Evolutionary conservation across 73 alveolate genomes (phyloP), one percentile per base, ranked within the genome.

Genomic region (Durusdinium trenchii): DNA sequence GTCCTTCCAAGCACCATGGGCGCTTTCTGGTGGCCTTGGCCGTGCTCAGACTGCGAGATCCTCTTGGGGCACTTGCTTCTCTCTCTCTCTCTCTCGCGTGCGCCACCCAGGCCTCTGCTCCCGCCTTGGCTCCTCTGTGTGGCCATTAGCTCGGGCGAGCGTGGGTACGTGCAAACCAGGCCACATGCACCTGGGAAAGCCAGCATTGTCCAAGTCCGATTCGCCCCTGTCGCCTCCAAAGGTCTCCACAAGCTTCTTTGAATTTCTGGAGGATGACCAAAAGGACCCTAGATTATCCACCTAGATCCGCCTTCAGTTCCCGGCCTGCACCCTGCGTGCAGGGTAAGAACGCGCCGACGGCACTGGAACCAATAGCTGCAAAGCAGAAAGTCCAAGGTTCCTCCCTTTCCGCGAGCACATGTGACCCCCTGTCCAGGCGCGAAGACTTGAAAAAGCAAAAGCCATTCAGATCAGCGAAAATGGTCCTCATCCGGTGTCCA

Each of bases 101-200:
- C 12, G 30, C 18, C 30, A 60, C 30, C 30, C 73, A 23, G 78
- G 32, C 5, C 40, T 4, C 78, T 5, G 52, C 16, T 40, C 62
- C 6, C 48, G 7, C 36, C 51, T 73, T 23, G 36, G 51, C 84
- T 73, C 26, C n/a, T 73, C 52, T 6, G n/a, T 30, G 30, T 73
- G 48, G 26, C 48, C 30, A 10, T 26, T 46, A 6, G 67, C 40
- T 9, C 64, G 52, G 38, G 87, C 85, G 50, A 91, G 89, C 42
- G 47, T 48, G 46, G 98, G 98, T 76, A 91, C 89, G 20, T 91
- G 89, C 98, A 91, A 89, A 12, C 98, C 98, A 40, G 98, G 98
- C 98, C 98, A 91, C 98, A 91, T 91, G 98, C 78, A 50, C 98
- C 89, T 71, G 78, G 42, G 16, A n/a, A 67, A 26, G 42, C 18